Percentiles rank a stretch among this genome's conserved stretches.
Conservation (phyloP, 2,329 filamentous ascomycete genomes). For the Chrysoporthe cubensis region DNA sequence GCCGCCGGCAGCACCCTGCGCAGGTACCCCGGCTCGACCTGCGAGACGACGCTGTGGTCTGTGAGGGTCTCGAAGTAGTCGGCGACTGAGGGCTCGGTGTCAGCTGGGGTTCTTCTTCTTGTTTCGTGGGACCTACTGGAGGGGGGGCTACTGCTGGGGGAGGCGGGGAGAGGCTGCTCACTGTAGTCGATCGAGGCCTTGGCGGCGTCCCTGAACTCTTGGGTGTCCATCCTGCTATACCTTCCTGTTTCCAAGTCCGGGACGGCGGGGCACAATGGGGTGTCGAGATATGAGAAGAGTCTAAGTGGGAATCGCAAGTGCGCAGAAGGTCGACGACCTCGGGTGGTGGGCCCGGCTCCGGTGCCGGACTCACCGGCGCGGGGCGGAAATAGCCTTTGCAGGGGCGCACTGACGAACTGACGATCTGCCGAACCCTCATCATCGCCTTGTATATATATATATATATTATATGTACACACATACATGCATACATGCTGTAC, state of each 20-base stretch:
- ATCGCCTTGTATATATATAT: too few species aligned
- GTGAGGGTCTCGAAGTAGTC: conserved; percentile 80
- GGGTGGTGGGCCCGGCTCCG: too few species aligned
- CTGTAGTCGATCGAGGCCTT: conserved; percentile 82
- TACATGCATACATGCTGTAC: too few species aligned
- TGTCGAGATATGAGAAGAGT: too few species aligned
- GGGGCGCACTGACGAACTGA: too few species aligned
- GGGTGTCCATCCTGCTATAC: conserved; percentile 67
- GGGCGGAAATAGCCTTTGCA: too few species aligned
- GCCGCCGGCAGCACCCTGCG: conserved; percentile 73
- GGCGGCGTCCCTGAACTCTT: conserved; percentile 78
- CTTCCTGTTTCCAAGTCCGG: not conserved
- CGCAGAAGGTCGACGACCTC: too few species aligned
- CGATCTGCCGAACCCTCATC: too few species aligned
- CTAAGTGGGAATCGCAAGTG: too few species aligned
- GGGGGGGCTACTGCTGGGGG: conserved; percentile 13
- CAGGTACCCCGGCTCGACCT: conserved; percentile 84
- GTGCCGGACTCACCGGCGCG: too few species aligned
- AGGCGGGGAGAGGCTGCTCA: conserved; percentile 46
- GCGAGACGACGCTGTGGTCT: conserved; percentile 72
- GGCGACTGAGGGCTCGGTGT: conserved; percentile 60
- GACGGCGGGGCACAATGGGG: too few species aligned
- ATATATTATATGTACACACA: too few species aligned
- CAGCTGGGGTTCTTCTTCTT: conserved; percentile 10
- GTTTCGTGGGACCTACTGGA: conserved; percentile 5